These are phyloP conservation scores for Yamadazyma songkhlaensis DNA, from an alignment of 1,139 yeast species.

Conservation along the genomic window DNA sequence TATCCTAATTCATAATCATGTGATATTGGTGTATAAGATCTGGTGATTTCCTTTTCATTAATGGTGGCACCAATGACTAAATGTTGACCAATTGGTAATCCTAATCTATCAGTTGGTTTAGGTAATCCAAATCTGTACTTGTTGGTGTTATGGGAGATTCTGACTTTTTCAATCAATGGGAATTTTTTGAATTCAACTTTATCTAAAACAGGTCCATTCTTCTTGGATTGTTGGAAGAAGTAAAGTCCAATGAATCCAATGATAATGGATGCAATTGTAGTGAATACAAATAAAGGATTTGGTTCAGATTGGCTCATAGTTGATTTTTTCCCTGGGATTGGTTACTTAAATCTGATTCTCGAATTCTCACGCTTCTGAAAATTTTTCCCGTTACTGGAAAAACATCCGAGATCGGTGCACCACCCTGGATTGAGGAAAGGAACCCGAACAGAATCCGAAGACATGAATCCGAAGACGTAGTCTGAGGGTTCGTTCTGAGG, in stretches of 20 bases:
- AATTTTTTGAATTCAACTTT: slow-evolving; percentile 73
- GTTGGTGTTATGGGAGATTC: slow-evolving; percentile 79
- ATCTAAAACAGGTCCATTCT: slow-evolving; percentile 53
- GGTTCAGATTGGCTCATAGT: slow-evolving; percentile 21
- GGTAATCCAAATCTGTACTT: slow-evolving; percentile 86
- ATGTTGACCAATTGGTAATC: slow-evolving; percentile 95
- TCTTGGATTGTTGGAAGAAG: slow-evolving; percentile 33
- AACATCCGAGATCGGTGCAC: neutral
- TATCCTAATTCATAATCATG: slow-evolving; percentile 81
- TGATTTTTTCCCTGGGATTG: neutral
- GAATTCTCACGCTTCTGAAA: slow-evolving; percentile 1
- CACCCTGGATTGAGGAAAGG: neutral
- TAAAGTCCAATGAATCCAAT: slow-evolving; percentile 36
- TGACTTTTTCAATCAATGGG: slow-evolving; percentile 78
- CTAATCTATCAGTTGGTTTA: slow-evolving; percentile 67
- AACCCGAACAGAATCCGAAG: slow-evolving; percentile 1
- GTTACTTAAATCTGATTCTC: too few species aligned
- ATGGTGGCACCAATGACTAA: slow-evolving; percentile 68
- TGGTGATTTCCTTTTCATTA: slow-evolving; percentile 74
- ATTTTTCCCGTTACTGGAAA: slow-evolving; percentile 2
- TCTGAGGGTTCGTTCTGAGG: too few species aligned
- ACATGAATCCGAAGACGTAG: too few species aligned
- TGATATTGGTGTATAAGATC: slow-evolving; percentile 94
- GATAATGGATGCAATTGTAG: slow-evolving; percentile 44
- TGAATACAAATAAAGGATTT: slow-evolving; percentile 36